phyloP scores from a whole-genome alignment of 768 basidiomycete species.

The Auricularia cornea region DNA sequence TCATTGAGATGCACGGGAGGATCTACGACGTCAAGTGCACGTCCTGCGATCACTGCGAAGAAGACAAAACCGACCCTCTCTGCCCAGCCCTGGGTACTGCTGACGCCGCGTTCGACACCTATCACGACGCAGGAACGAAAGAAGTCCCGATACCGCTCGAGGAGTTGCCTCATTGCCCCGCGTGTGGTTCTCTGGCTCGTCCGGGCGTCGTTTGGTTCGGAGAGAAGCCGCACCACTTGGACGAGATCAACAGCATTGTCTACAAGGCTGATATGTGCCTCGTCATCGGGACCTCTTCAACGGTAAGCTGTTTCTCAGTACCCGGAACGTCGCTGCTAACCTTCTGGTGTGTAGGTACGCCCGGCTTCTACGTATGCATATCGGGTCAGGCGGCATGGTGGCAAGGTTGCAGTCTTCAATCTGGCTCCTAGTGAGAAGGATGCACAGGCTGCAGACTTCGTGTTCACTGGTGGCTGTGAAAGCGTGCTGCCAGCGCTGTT shows the following conservation, averaged over 20 bases:
- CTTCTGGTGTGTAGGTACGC: conserved; percentile 26
- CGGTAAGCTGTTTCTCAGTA: conserved; percentile 23
- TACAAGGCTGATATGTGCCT: conserved; percentile 42
- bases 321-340: not conserved
- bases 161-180: conserved; percentile 35
- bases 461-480: conserved; percentile 45
- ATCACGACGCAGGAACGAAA: conserved; percentile 22
- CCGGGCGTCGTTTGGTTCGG: conserved; percentile 57
- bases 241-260: conserved; percentile 34
- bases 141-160: conserved; percentile 24
- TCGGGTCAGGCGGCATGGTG: conserved; percentile 27
- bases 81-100: conserved; percentile 38
- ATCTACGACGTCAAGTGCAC: conserved; percentile 50
- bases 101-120: conserved; percentile 29
- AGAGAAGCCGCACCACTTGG: conserved; percentile 33
- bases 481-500: conserved; percentile 26
- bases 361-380: conserved; percentile 34
- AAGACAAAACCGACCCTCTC: conserved; percentile 35
- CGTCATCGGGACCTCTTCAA: conserved; percentile 48
- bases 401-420: conserved; percentile 35
- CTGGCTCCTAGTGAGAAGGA: conserved; percentile 28
- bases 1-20: conserved; percentile 53
- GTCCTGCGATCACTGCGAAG: conserved; percentile 32
- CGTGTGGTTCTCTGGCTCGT: conserved; percentile 35
- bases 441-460: conserved; percentile 37